Evolutionary conservation across 179 eudicot species (phyloP), one percentile per base, ranked within the genome.

Genomic region (Dionaea muscipula): DNA sequence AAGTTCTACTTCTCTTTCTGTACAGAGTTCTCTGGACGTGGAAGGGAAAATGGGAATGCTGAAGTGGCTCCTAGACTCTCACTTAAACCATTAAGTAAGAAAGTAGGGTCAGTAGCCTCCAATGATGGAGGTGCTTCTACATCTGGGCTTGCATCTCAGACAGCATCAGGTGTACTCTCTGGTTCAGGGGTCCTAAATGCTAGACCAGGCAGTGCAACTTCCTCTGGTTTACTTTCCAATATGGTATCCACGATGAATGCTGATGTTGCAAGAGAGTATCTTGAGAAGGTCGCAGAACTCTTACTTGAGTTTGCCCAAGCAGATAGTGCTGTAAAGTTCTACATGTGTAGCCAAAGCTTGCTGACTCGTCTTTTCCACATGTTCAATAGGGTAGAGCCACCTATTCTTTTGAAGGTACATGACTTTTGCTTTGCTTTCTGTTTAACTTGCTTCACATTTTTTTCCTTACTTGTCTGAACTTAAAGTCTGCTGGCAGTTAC

Each of bases 171-270:
- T 64, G 96, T 82, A 27, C 82, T 91, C 59, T 88, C 99, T 49
- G 98, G 96, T 64, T 91, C 98, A 36, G 98, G 98, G 48, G 93
- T 91, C 71, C 61, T 86, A 49, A 87, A 82, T 80, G 96, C 96
- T 55, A 82, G 88, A 75, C 78, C 94, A 43, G 94, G 88, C 36
- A 91, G 98, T 74, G 89, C 96, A 23, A 72, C 93, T 36, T 91
- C 98, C 57, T 91, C 96, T 46, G 96, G 94, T 17, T 61, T 81
- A 26, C 94, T 91, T 61, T 82, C 94, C 26, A 84, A 82, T 63
- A 81, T 82, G 89, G 94, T 67, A 35, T 76, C 93, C 59, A 72
- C 93, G 51, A 76, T 81, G 77, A 84, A 70, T 79, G 81, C 83
- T 69, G 98, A 87, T 81, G 86, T 81, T 63, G 82, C 96, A 7